Evolutionary conservation across 306 rosid genomes (phyloP).

Genomic region (Cicer yamashitae): DNA sequence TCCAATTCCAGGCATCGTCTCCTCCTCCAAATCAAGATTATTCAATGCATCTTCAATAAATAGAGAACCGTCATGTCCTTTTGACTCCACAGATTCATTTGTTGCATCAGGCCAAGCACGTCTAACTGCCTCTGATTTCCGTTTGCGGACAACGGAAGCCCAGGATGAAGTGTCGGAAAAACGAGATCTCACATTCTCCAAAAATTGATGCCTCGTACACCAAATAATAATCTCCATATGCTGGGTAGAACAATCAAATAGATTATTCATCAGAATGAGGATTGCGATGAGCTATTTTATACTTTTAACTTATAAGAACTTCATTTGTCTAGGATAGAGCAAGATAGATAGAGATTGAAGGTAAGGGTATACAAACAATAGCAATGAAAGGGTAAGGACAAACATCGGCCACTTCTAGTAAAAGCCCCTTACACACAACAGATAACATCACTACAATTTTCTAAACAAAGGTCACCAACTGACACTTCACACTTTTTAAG

Average conservation of each 20-base stretch:
- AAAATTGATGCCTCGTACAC: constrained; percentile 78
- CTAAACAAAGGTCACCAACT: neutral
- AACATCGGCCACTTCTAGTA: constrained; percentile 19
- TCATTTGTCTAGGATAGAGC: constrained; percentile 23
- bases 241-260: constrained; percentile 55
- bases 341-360: constrained; percentile 21
- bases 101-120: constrained; percentile 94
- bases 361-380: constrained; percentile 31
- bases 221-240: constrained; percentile 93
- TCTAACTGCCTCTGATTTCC: constrained; percentile 78
- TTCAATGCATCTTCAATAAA: constrained; percentile 92
- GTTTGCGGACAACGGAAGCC: constrained; percentile 66
- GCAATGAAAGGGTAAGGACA: constrained; percentile 21
- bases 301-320: constrained; percentile 20
- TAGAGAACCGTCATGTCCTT: constrained; percentile 69
- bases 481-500: constrained; percentile 22
- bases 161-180: constrained; percentile 62
- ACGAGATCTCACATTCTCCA: constrained; percentile 66
- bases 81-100: constrained; percentile 65
- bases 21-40: constrained; percentile 78
- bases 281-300: constrained; percentile 26
- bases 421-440: constrained; percentile 12
- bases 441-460: constrained; percentile 1
- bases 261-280: constrained; percentile 33
- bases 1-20: constrained; percentile 46